phyloP scores from a whole-genome alignment of 1,284 basidiomycete species.

The Cutaneotrichosporon dermatis region DNA sequence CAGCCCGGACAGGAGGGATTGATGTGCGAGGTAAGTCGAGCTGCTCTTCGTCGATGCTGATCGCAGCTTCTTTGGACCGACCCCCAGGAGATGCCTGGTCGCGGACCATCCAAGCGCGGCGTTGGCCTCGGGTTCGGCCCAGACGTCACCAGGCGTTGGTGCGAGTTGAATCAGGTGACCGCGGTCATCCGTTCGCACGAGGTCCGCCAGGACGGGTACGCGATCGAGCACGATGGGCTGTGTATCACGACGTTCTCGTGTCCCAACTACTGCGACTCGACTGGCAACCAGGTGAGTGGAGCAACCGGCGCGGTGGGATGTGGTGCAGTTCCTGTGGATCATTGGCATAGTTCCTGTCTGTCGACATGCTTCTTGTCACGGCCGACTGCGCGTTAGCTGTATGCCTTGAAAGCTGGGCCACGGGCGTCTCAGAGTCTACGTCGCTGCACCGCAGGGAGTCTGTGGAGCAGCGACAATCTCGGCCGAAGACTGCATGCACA shows the following conservation, averaged over 20 bases:
- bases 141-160: constrained; percentile 84
- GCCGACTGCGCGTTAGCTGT: no score
- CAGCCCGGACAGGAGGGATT: constrained; percentile 94
- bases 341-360: no score
- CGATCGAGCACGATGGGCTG: constrained; percentile 56
- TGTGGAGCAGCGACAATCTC: no score
- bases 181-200: constrained; percentile 94
- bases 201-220: constrained; percentile 73
- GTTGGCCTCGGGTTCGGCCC: constrained; percentile 95
- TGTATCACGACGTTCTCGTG: constrained; percentile 51
- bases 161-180: constrained; percentile 76
- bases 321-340: no score
- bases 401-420: no score
- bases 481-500: no score
- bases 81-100: constrained; percentile 82
- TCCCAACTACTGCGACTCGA: constrained; percentile 50
- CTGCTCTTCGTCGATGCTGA: no score
- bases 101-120: constrained; percentile 94
- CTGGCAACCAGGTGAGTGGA: constrained; percentile 49
- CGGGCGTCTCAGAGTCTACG: no score
- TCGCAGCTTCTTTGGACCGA: constrained; percentile 78
- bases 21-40: constrained; percentile 62
- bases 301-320: neutral
- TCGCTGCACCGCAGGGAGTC: no score
- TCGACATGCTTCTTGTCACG: no score